These are phyloP conservation scores for Chondrus crispus DNA, from an alignment of 23 red algal species.

Conservation along the genomic window DNA sequence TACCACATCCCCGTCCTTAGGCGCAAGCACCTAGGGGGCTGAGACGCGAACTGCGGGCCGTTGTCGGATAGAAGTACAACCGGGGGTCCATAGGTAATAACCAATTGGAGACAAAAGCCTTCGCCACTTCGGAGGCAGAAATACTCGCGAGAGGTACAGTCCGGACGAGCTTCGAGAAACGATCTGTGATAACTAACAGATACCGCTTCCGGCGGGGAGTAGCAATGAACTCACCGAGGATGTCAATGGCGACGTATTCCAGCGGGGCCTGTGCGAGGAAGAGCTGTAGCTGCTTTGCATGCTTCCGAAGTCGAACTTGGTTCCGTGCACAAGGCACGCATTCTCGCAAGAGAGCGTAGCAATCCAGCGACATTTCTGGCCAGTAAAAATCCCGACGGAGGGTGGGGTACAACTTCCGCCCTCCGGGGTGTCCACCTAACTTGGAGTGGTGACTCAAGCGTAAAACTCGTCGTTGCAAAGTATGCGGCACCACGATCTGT, in stretches of 20 bases:
- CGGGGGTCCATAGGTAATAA: neutral
- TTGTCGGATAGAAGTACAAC: neutral
- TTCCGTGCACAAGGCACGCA: neutral
- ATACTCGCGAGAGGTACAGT: neutral
- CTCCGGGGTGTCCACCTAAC: neutral
- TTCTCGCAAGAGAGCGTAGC: neutral
- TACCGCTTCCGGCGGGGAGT: neutral
- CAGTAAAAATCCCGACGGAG: conserved; percentile 10
- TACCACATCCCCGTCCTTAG: too few relatives aligned
- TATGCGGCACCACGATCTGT: conserved; percentile 37
- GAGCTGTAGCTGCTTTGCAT: conserved; percentile 1
- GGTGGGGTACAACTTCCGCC: neutral
- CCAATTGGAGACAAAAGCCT: neutral
- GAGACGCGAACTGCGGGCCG: neutral
- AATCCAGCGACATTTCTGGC: neutral
- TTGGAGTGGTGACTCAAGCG: neutral
- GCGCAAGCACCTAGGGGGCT: too few relatives aligned
- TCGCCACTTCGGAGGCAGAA: neutral
- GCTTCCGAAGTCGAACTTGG: neutral
- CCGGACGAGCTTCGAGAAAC: neutral
- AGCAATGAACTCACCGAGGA: neutral
- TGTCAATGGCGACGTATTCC: neutral
- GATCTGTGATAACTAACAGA: neutral
- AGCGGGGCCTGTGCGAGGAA: neutral
- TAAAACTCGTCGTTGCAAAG: neutral